phyloP scores from a whole-genome alignment of 73 alveolate genomes.

The Tetrahymena borealis region DNA sequence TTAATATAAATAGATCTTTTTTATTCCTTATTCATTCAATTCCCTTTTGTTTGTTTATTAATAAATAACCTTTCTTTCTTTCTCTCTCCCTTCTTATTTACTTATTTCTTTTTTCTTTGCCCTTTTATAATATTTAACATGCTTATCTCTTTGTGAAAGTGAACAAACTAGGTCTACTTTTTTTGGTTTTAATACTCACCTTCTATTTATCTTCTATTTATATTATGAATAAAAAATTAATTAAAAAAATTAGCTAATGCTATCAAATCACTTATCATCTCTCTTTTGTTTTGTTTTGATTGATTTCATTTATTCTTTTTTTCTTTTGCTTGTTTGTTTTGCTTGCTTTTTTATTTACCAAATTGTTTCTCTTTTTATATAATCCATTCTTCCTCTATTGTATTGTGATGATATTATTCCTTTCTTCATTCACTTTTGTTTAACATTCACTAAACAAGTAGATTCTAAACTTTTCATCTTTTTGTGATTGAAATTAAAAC shows the following conservation, averaged over 20 bases:
- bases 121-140: not conserved
- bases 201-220: not conserved
- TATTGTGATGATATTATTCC: no score
- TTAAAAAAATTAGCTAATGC: not conserved
- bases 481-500: no score
- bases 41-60: not conserved
- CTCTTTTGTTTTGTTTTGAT: no score
- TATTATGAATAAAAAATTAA: not conserved
- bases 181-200: not conserved
- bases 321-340: no score
- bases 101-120: not conserved
- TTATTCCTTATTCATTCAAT: not conserved
- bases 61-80: not conserved
- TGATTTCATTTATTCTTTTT: no score
- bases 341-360: no score
- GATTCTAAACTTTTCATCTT: no score
- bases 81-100: not conserved
- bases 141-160: not conserved
- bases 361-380: no score
- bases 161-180: not conserved
- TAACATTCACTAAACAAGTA: no score
- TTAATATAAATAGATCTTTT: not conserved
- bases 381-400: no score
- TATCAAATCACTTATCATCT: not conserved
- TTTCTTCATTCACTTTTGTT: no score